These are phyloP conservation scores for Trichoderma breve DNA, from an alignment of 2,329 filamentous ascomycete species.

Conservation along the genomic window DNA sequence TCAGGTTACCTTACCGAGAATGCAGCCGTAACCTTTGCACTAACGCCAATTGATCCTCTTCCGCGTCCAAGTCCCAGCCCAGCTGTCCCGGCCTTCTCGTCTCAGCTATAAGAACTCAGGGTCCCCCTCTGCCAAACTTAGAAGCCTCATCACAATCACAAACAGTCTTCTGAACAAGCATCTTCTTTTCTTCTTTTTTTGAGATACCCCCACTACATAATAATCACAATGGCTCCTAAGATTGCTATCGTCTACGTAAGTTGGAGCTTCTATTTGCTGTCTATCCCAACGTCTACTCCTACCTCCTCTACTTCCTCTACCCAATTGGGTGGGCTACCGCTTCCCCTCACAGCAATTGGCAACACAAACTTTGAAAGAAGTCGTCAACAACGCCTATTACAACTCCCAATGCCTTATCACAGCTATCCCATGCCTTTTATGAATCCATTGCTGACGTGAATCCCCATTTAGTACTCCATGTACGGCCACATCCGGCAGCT, in stretches of 20 bases:
- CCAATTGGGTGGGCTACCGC: neutral
- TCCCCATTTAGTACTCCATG: slow-evolving; percentile 72
- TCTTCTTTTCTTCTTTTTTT: slow-evolving; percentile 8
- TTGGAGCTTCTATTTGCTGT: slow-evolving; percentile 27
- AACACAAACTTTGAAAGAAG: neutral
- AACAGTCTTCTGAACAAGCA: slow-evolving; percentile 4
- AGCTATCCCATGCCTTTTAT: neutral
- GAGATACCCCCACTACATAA: slow-evolving; percentile 17
- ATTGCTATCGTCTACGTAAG: slow-evolving; percentile 86
- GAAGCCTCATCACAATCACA: slow-evolving; percentile 3
- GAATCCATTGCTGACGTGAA: neutral
- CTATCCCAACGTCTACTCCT: neutral
- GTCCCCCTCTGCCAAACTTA: slow-evolving; percentile 10
- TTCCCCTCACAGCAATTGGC: neutral
- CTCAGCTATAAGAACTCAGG: slow-evolving; percentile 28
- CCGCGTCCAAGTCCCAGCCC: neutral
- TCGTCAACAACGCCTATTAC: neutral
- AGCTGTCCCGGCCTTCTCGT: neutral
- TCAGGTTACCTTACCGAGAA: neutral
- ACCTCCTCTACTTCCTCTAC: neutral
- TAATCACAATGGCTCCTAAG: slow-evolving; percentile 75
- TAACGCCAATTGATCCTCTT: slow-evolving; percentile 2
- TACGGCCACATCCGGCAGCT: slow-evolving; percentile 86
- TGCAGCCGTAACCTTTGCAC: slow-evolving; percentile 7
- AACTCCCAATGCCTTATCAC: neutral